Percentiles rank a stretch among this genome's conserved stretches.
phyloP scores from a whole-genome alignment of 2,329 filamentous ascomycete genomes.

The Colletotrichum paranaense region DNA sequence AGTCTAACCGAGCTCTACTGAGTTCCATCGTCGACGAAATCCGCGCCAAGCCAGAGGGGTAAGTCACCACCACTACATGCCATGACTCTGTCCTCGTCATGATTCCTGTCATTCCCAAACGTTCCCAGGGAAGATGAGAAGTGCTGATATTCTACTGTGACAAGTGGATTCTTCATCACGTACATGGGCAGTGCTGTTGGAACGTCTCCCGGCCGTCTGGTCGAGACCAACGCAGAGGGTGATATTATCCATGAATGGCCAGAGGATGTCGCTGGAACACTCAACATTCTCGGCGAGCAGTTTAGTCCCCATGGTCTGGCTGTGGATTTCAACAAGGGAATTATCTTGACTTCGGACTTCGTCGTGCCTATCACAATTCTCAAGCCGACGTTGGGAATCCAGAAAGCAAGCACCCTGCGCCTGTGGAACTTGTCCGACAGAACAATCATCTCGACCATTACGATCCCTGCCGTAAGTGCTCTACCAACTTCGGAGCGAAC shows the following conservation, averaged over 20 bases:
- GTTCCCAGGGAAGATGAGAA: not conserved
- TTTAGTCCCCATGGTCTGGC: constrained; percentile 71
- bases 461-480: constrained; percentile 62
- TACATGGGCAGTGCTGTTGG: constrained; percentile 71
- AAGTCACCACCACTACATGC: constrained; percentile 16
- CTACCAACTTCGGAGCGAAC: no score
- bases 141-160: not conserved
- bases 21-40: constrained; percentile 72
- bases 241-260: constrained; percentile 73
- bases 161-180: constrained; percentile 67
- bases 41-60: constrained; percentile 70
- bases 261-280: constrained; percentile 61
- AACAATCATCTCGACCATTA: constrained; percentile 70
- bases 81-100: not conserved
- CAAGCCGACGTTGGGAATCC: constrained; percentile 66
- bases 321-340: constrained; percentile 66
- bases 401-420: constrained; percentile 66
- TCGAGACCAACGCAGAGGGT: constrained; percentile 69
- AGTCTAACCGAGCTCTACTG: constrained; percentile 69
- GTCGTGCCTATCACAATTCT: constrained; percentile 71
- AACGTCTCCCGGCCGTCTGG: constrained; percentile 67
- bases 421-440: constrained; percentile 66
- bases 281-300: constrained; percentile 69
- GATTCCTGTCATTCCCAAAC: not conserved
- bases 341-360: constrained; percentile 72